Base-by-base conservation (phyloP, 2,329 filamentous ascomycete genomes). In the Sclerotinia spermophila region DNA sequence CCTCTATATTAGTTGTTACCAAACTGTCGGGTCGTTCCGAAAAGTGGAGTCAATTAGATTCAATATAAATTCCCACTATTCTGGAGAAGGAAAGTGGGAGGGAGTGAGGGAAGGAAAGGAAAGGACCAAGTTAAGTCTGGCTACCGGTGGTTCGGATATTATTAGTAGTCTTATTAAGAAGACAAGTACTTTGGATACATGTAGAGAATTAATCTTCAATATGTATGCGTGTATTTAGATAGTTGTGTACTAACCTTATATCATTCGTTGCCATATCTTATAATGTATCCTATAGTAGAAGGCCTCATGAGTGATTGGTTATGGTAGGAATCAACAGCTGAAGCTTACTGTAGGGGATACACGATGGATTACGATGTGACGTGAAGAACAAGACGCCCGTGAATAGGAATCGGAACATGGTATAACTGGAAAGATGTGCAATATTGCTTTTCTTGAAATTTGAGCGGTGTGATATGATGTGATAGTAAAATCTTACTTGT, bases 21-120 rank as follows among this genome's bases (percentile, higher is more conserved):
- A 53, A 38, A 27, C 61, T 65, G 61, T 65, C 61, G 61, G 61
- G 61, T 65, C 61, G 45, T 65, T n/a, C 33, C 21, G 21, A 53
- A 65, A 53, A 53, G 61, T 65, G 61, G 45, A 65, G 45, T 51
- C 38, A 30, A 19, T 42, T 53, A n/a, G 30, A 51, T 53, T 62
- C 19, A 53, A 53, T 40, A 62, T 30, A 5, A 40, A 40, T 65
- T 53, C 17, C 45, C 45, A 53, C 45, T 51, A 65, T 30, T 65
- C 44, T 65, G 38, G 45, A 65, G 30, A 51, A 40, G 61, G 61
- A 64, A 51, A 64, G 61, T 64, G 61, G 44, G 44, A 53, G 33
- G 24, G 15, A 33, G 44, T 11, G 44, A 30, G 5, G 11, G n/a
- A n/a, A 21, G 44, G 8, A 24, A 45, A 45, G n/a, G 13, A 24